Evolutionary conservation across 2,329 filamentous ascomycete species (phyloP).

Genomic region (Phialophora macrospora): DNA sequence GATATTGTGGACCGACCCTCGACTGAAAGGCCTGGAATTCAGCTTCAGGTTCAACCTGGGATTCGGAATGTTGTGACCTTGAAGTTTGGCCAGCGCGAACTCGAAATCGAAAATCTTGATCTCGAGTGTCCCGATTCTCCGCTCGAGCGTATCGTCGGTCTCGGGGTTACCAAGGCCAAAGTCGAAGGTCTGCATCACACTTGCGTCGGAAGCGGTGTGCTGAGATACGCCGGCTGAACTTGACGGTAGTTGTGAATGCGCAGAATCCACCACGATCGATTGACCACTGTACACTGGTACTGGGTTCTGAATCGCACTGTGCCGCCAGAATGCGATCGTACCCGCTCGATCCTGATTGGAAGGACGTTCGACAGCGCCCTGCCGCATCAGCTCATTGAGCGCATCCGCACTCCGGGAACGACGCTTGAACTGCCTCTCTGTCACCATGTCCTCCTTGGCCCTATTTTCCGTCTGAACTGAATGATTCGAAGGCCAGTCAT

Average conservation of each 20-base stretch:
- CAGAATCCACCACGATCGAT: constrained; percentile 30
- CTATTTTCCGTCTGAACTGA: constrained; percentile 9
- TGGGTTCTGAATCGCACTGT: constrained; percentile 43
- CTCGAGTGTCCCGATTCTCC: constrained; percentile 55
- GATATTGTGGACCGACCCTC: constrained; percentile 20
- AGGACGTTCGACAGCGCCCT: constrained; percentile 46
- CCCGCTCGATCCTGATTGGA: constrained; percentile 48
- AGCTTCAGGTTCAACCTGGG: constrained; percentile 19
- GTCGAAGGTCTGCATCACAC: constrained; percentile 37
- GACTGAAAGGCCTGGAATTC: constrained; percentile 11
- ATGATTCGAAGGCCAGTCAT: constrained; percentile 13
- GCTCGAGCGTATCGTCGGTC: constrained; percentile 50
- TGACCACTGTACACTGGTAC: constrained; percentile 36
- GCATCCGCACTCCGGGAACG: constrained; percentile 53
- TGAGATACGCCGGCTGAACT: constrained; percentile 22
- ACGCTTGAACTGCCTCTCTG: constrained; percentile 44
- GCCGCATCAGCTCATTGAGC: constrained; percentile 43
- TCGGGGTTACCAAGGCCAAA: constrained; percentile 40
- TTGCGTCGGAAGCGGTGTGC: constrained; percentile 18
- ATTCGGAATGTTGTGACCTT: constrained; percentile 43
- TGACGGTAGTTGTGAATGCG: constrained; percentile 15
- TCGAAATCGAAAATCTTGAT: constrained; percentile 58
- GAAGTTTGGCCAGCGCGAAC: constrained; percentile 56
- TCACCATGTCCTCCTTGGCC: constrained; percentile 26
- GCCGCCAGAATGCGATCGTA: constrained; percentile 48